These are phyloP conservation scores for Pinguiococcus pyrenoidosus DNA, from an alignment of 108 stramenopile species.

Conservation along the genomic window DNA sequence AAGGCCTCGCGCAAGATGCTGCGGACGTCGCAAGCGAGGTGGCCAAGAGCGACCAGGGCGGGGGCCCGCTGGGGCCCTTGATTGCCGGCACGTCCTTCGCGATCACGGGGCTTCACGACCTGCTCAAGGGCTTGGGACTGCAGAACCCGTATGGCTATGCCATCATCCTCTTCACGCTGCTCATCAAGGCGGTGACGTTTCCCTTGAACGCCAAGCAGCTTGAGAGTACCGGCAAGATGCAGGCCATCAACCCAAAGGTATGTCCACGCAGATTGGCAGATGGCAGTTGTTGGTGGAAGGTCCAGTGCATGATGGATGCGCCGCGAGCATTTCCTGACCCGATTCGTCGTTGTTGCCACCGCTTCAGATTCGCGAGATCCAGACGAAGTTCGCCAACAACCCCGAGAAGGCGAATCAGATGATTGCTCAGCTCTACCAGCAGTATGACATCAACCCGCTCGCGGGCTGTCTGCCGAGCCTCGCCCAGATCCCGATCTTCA, in stretches of 20 bases:
- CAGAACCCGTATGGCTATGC: constrained; percentile 70
- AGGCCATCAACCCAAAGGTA: constrained; percentile 20
- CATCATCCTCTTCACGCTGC: constrained; percentile 73
- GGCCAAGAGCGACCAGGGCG: too few species aligned
- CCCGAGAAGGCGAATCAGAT: constrained; percentile 87
- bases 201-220: constrained; percentile 79
- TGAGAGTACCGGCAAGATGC: constrained; percentile 84
- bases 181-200: constrained; percentile 74
- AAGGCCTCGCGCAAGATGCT: too few species aligned
- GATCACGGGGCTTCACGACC: constrained; percentile 48
- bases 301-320: too few species aligned
- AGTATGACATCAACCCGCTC: constrained; percentile 79
- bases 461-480: constrained; percentile 80
- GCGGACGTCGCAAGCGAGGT: too few species aligned
- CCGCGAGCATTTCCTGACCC: too few species aligned
- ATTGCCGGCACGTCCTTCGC: too few species aligned
- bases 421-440: constrained; percentile 77
- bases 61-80: too few species aligned
- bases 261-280: neutral
- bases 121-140: constrained; percentile 47
- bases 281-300: too few species aligned
- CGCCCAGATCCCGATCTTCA: constrained; percentile 88
- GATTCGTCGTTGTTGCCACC: too few species aligned
- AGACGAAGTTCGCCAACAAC: constrained; percentile 81
- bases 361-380: constrained; percentile 58